Base-by-base conservation (phyloP, 106 monocot genomes). In the Ottelia alismoides region DNA sequence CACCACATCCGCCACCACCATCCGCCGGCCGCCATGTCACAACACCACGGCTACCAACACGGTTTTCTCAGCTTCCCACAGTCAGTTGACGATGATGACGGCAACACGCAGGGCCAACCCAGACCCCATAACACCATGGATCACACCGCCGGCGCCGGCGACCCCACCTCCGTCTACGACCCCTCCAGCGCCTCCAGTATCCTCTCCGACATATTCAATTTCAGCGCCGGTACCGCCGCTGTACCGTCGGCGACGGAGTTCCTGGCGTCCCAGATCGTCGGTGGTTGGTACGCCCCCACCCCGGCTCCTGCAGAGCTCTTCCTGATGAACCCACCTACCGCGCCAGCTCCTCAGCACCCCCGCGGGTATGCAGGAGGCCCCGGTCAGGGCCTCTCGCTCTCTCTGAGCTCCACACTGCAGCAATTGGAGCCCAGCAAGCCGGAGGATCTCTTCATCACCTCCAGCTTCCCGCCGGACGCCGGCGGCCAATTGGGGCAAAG, bases 151-250 rank as follows among this genome's bases (percentile, higher is more conserved):
- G 58, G 47, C 10, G 74, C 60, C 24, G 62, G 31, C 28, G n/a
- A 25, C 1, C 32, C 40, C 12, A 32, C 60, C 27, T 31, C 60
- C 52, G 70, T 76, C 23, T 73, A 76, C 65, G 69, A 67, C 46
- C 30, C 70, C 10, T 26, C 47, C 47, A 49, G n/a, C 28, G 48
- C 65, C 52, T 67, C 57, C n/a, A 65, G 53, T 27, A 90, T 62
- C 71, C 64, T 85, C 20, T 76, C 85, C 18, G 92, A 92, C 64
- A 82, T 92, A 86, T 86, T 92, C 86, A 86, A 82, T 72, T 92
- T 79, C n/a, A n/a, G n/a, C n/a, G n/a, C n/a, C 64, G 52, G 66
- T 0, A 28, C 27, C 27, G 7, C 69, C 57, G 23, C 35, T 19
- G 66, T 57, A 6, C 73, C 69, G 0, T 56, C 68, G 11, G 76